Evolutionary conservation across 345 rosid species (phyloP).

Genomic region (Sisymbrium irio): DNA sequence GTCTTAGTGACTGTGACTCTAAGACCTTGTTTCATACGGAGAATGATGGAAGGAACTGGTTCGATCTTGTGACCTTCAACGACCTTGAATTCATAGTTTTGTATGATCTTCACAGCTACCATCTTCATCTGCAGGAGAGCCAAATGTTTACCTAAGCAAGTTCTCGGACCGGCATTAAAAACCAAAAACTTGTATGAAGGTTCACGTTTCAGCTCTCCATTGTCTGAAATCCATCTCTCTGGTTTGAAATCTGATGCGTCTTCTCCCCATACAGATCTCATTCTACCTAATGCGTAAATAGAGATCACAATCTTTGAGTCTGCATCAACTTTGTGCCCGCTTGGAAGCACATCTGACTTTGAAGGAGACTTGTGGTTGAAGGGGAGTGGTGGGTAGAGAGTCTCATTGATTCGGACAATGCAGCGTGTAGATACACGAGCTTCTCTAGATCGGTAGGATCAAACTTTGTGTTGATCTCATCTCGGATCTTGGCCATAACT

Average conservation of each 20-base stretch:
- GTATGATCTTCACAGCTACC: neutral
- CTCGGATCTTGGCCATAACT: neutral
- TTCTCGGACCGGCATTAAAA: constrained; percentile 28
- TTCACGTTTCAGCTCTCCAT: constrained; percentile 6
- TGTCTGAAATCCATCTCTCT: constrained; percentile 40
- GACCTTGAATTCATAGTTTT: constrained; percentile 23
- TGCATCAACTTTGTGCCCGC: constrained; percentile 31
- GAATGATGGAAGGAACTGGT: neutral
- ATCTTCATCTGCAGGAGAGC: constrained; percentile 30
- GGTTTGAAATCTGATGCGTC: constrained; percentile 45
- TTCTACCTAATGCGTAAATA: constrained; percentile 35
- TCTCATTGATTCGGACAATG: constrained; percentile 32
- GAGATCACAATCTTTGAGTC: neutral
- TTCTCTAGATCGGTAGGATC: constrained; percentile 35
- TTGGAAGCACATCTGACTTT: constrained; percentile 29
- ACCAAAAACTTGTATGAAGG: constrained; percentile 24
- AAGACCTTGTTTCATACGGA: constrained; percentile 18
- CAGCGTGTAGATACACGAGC: constrained; percentile 30
- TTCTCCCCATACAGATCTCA: constrained; percentile 43
- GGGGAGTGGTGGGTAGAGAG: constrained; percentile 34
- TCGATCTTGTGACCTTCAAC: constrained; percentile 15
- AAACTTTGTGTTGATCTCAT: constrained; percentile 14
- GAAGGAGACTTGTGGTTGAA: constrained; percentile 13
- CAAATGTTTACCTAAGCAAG: constrained; percentile 30
- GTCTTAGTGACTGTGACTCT: neutral